Base-by-base conservation (phyloP, 805 yeast species). In the Saccharomycopsis amapae region DNA sequence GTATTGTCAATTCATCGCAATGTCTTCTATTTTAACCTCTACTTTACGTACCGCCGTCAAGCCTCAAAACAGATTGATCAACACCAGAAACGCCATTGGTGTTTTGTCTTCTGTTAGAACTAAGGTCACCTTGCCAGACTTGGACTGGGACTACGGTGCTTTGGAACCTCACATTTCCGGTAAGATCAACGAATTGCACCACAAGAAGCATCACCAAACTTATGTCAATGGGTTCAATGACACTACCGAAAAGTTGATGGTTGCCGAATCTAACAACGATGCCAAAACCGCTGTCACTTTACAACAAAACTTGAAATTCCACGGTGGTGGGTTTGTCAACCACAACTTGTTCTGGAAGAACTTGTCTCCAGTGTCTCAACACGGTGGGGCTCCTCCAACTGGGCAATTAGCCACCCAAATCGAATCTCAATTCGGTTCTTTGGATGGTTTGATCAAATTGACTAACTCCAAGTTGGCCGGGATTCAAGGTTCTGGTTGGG, bases 401-500 rank as follows among this genome's bases (percentile, higher is more conserved):
- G 73, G 85, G 31, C 72, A 73, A 2, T 67, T 87, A 28, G 76
- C 71, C 44, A 65, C 74, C 59, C 79, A 81, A 52, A 76, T 87
- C 50, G 58, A 62, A 41, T 68, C 65, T 36, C 79, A 83, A 62
- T 86, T 73, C 60, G 95, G 95, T 30, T 72, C 81, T 15, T 66
- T 83, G 50, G 95, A 88, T 56, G 72, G 71, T 46, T 71, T 88
- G 64, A 78, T 79, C 50, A 57, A 66, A 34, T 58, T 74, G 49
- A 76, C 89, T 55, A 87, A 86, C 65, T 56, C 75, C 36, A 76
- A 78, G 61, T 68, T 87, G 58, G 94, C 95, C 31, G 93, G 93
- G 48, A 75, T 87, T 57, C 96, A 87, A 68, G 96, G 96, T 62
- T 83, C 95, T 4, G 96, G 96, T 38, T 87, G 96, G 96, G 93